Percentiles rank a stretch among this genome's conserved stretches.
These are phyloP conservation scores for Tolypocladium amazonense DNA, from an alignment of 2,329 filamentous ascomycete species.

Conservation along the genomic window DNA sequence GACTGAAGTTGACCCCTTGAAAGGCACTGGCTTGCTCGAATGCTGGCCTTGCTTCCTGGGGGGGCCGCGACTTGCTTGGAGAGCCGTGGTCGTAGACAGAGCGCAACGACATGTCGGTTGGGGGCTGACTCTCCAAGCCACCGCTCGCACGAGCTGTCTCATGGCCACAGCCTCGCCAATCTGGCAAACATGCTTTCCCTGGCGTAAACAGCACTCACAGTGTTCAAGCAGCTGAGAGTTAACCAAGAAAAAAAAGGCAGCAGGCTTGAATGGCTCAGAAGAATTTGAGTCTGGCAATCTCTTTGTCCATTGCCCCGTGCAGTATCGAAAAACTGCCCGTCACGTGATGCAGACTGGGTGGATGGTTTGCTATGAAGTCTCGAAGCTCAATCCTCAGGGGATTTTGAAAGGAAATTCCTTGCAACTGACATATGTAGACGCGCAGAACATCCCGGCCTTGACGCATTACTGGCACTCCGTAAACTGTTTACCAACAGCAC, in stretches of 20 bases:
- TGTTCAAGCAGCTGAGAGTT: neutral
- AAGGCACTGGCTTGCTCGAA: neutral
- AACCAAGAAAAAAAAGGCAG: neutral
- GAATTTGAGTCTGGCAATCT: neutral
- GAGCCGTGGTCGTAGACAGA: slow-evolving; percentile 17
- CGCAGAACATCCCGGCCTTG: neutral
- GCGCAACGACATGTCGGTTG: slow-evolving; percentile 9
- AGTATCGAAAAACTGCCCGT: neutral
- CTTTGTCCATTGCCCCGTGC: neutral
- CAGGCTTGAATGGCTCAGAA: neutral
- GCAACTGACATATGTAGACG: too few species aligned
- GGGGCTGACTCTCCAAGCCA: slow-evolving; percentile 12
- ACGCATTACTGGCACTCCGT: too few species aligned
- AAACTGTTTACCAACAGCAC: neutral
- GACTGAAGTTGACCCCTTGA: neutral
- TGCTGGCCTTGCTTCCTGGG: neutral
- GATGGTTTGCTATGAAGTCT: neutral
- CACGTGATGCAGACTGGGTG: neutral
- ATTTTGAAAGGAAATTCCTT: neutral
- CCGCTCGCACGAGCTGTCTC: slow-evolving; percentile 16
- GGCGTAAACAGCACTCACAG: too few species aligned
- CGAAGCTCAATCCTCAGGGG: neutral
- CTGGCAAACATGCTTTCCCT: slow-evolving; percentile 1
- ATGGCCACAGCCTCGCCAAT: slow-evolving; percentile 11
- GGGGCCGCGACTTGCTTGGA: slow-evolving; percentile 1